Percentiles rank a stretch among this genome's conserved stretches.
phyloP scores from a whole-genome alignment of 257 asterid genomes.

The Haberlea rhodopensis region DNA sequence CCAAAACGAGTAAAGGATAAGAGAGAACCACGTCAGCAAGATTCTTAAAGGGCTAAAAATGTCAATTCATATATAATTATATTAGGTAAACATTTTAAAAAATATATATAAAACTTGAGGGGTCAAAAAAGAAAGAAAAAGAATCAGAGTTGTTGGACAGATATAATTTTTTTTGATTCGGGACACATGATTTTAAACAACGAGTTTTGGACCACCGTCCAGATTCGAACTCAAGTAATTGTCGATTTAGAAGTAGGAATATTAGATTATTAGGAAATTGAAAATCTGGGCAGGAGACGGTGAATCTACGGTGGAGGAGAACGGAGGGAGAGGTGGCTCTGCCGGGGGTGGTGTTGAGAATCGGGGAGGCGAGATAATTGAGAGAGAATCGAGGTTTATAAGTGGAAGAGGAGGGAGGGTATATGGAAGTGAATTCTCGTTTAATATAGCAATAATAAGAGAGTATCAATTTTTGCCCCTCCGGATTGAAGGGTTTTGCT shows the following conservation, averaged over 20 bases:
- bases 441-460: slow-evolving; percentile 1
- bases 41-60: slow-evolving; percentile 10
- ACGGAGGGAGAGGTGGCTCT: slow-evolving; percentile 25
- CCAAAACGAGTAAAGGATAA: not conserved
- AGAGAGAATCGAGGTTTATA: not conserved
- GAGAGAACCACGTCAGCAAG: slow-evolving; percentile 33
- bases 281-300: slow-evolving; percentile 13
- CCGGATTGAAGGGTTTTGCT: not conserved
- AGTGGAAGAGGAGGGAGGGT: not conserved
- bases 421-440: not conserved
- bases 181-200: no score
- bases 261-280: not conserved
- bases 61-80: not conserved
- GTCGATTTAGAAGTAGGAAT: not conserved
- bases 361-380: slow-evolving; percentile 16
- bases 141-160: not conserved
- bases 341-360: slow-evolving; percentile 26
- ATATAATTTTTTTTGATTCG: no score
- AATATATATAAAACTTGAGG: slow-evolving; percentile 10
- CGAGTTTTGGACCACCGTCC: no score
- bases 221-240: no score
- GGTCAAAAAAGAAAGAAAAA: not conserved
- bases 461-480: not conserved
- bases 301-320: slow-evolving; percentile 14
- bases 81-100: not conserved